These are phyloP conservation scores for Botrytis hyacinthi DNA, from an alignment of 2,329 filamentous ascomycete species.

Conservation along the genomic window DNA sequence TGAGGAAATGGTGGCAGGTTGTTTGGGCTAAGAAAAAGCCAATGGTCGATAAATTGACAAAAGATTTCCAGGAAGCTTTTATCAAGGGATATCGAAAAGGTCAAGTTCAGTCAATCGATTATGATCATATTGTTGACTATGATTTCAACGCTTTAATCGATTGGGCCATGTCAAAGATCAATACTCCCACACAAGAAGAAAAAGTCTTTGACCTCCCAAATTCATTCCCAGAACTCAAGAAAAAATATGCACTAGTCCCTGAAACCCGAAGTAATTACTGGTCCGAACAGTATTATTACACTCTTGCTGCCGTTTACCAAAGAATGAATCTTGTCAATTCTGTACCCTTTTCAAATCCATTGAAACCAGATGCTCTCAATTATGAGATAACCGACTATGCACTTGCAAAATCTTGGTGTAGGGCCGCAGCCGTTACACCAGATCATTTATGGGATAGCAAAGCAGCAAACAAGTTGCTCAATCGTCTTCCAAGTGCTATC, in stretches of 20 bases:
- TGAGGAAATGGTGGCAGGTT: constrained; percentile 56
- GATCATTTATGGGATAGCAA: constrained; percentile 49
- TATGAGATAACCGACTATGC: constrained; percentile 37
- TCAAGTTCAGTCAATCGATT: constrained; percentile 61
- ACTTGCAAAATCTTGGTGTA: constrained; percentile 58
- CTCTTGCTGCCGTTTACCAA: constrained; percentile 46
- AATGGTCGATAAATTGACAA: constrained; percentile 56
- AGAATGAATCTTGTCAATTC: constrained; percentile 41
- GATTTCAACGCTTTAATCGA: constrained; percentile 66
- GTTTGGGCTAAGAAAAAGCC: constrained; percentile 51
- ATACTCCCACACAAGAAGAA: constrained; percentile 44
- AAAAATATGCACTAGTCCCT: constrained; percentile 39
- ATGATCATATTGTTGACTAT: constrained; percentile 60
- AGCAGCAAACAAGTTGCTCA: constrained; percentile 50
- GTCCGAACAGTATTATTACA: constrained; percentile 46
- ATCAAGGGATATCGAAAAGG: constrained; percentile 63
- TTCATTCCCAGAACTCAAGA: constrained; percentile 46
- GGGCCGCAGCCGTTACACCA: constrained; percentile 56
- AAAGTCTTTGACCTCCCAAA: constrained; percentile 48
- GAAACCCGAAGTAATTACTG: constrained; percentile 25
- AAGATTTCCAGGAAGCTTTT: constrained; percentile 64
- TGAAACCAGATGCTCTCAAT: constrained; percentile 25
- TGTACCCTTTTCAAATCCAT: constrained; percentile 45
- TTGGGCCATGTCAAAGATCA: constrained; percentile 55
- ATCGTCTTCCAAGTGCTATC: constrained; percentile 20